Evolutionary conservation across 805 yeast genomes (phyloP).

Genomic region (Wickerhamomyces pijperi): DNA sequence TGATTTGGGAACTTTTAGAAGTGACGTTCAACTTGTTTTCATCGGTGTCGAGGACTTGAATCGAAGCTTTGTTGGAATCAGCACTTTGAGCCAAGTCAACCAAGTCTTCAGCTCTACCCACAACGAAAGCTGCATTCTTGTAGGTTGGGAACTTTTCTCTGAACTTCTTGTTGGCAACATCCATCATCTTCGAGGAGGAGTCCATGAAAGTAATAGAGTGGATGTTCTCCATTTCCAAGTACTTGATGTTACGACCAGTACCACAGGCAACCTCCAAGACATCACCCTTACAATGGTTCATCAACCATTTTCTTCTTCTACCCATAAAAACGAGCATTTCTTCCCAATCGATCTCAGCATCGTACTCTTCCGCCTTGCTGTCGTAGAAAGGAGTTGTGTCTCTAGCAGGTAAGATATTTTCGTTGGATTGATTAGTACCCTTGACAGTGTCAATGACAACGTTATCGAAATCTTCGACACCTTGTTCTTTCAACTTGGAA

Average conservation of each 20-base stretch:
- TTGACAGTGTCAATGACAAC: slow-evolving; percentile 17
- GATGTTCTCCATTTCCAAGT: slow-evolving; percentile 47
- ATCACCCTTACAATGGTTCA: slow-evolving; percentile 74
- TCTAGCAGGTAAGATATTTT: slow-evolving; percentile 48
- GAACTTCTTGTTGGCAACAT: slow-evolving; percentile 65
- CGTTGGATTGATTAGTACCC: slow-evolving; percentile 23
- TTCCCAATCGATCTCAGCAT: slow-evolving; percentile 57
- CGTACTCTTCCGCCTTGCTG: slow-evolving; percentile 68
- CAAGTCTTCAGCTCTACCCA: slow-evolving; percentile 81
- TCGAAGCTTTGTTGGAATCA: slow-evolving; percentile 11
- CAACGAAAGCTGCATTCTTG: slow-evolving; percentile 73
- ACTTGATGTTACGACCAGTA: slow-evolving; percentile 86
- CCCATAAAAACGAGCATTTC: slow-evolving; percentile 34
- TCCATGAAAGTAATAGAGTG: slow-evolving; percentile 78
- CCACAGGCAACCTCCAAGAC: slow-evolving; percentile 93
- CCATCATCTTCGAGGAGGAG: slow-evolving; percentile 79
- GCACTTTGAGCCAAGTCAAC: slow-evolving; percentile 36
- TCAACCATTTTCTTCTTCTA: slow-evolving; percentile 64
- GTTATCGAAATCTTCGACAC: slow-evolving; percentile 20
- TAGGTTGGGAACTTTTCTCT: slow-evolving; percentile 53
- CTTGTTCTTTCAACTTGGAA: slow-evolving; percentile 35
- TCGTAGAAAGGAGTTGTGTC: slow-evolving; percentile 81
- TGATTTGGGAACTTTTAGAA: slow-evolving; percentile 26
- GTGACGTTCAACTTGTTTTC: slow-evolving; percentile 14
- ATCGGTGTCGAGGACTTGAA: slow-evolving; percentile 16